Evolutionary conservation across 371 early-diverging fungal genomes (phyloP), one percentile per base, ranked within the genome.

Genomic region (Apophysomyces variabilis): DNA sequence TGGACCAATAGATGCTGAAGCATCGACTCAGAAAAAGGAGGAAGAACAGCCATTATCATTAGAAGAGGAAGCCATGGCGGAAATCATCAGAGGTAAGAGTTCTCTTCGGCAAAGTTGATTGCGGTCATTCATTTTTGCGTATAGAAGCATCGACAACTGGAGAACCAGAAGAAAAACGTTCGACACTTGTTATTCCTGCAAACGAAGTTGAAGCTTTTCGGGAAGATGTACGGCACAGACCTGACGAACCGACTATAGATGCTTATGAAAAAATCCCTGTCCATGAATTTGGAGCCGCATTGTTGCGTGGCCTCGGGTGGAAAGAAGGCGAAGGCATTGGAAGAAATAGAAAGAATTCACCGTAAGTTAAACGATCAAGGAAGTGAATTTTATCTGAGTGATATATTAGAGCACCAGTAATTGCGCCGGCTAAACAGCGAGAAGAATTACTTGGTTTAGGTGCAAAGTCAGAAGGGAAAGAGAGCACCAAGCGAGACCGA

Each of bases 301-400:
- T 96, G 63, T 72, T 97, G 60, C 85, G 95, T 37, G 96, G 96
- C 1, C 92, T 97, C 90, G 97, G 97, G 1, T 96, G 96, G 96
- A 87, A 82, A 46, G 90, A 91, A 54, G 93, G 93, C 35, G 80
- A 86, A 63, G 82, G 84, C 1, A 84, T 92, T 18, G 92, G 92
- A 16, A 81, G 75, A 71, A 74, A 78, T 66, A 57, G 76, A 66
- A 75, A 69, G 41, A 73, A 68, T 26, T 60, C 68, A 56, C 69
- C 69, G 79, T 76, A 73, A 71, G 77, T 72, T 8, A 21, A 21
- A 3, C 7, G 16, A 12, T 14, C 13, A 37, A 60, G 45, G 38
- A 12, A 47, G 16, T 43, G 47, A 38, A 56, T 62, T 16, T 36
- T 5, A 35, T 57, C n/a, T 21, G 18, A 26, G 9, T 26, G 21